Conservation (phyloP, 2,329 filamentous ascomycete species). For the Xylariaceae sp. region DNA sequence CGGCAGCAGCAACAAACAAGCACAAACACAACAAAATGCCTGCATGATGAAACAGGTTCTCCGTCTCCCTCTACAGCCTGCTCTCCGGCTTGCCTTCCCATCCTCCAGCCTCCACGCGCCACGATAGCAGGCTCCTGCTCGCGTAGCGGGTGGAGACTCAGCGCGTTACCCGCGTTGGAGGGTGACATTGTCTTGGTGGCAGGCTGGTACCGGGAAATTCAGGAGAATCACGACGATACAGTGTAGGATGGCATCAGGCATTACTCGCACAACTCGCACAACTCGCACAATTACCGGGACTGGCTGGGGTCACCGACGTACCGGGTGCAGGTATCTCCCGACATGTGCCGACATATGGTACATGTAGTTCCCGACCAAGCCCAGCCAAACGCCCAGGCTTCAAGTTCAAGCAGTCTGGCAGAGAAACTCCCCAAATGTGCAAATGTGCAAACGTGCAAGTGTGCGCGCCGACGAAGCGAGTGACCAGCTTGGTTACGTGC, state of each 20-base stretch:
- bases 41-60: neutral
- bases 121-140: neutral
- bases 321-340: neutral
- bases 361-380: neutral
- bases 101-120: neutral
- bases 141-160: neutral
- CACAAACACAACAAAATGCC: neutral
- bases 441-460: too few species aligned
- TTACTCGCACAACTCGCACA: too few species aligned
- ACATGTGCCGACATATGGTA: neutral
- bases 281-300: too few species aligned
- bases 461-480: too few species aligned
- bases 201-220: neutral
- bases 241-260: neutral
- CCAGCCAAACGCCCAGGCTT: neutral
- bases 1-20: neutral
- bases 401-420: neutral
- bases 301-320: too few species aligned
- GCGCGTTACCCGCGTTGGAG: neutral
- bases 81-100: neutral
- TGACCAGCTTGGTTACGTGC: neutral
- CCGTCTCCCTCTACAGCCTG: neutral
- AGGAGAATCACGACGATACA: neutral
- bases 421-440: too few species aligned
- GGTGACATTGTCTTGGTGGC: neutral